A percentile compares a stretch with the other conserved stretches of the same genome.
Conservation (phyloP, 495 filamentous ascomycete species). For the Emericellopsis terricola region DNA sequence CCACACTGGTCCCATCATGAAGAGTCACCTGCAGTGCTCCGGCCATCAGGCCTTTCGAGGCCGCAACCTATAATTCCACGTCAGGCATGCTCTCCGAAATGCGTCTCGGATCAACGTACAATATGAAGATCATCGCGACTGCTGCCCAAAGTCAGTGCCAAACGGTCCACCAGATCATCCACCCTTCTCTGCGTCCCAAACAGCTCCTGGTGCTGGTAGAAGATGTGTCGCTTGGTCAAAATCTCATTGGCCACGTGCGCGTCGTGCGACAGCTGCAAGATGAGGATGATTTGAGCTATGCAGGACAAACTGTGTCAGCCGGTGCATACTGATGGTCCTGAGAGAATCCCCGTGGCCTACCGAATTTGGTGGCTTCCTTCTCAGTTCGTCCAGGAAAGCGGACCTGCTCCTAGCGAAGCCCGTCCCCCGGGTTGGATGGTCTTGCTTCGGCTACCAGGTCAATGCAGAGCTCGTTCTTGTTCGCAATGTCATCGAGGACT, state of each 20-base stretch:
- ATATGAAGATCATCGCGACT: slow-evolving; percentile 46
- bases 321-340: background rate
- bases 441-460: slow-evolving; percentile 7
- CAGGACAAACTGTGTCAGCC: background rate
- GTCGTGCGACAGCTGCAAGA: slow-evolving; percentile 1
- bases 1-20: slow-evolving; percentile 6
- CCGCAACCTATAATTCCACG: slow-evolving; percentile 32
- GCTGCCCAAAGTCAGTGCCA: slow-evolving; percentile 60
- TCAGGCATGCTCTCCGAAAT: background rate
- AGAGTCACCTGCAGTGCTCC: slow-evolving; percentile 26
- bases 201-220: slow-evolving; percentile 66
- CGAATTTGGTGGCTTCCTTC: slow-evolving; percentile 19
- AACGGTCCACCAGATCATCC: slow-evolving; percentile 62
- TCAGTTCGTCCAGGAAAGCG: slow-evolving; percentile 20
- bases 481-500: slow-evolving; percentile 27
- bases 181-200: slow-evolving; percentile 64
- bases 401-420: slow-evolving; percentile 5
- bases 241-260: slow-evolving; percentile 1
- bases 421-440: slow-evolving; percentile 5
- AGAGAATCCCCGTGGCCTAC: slow-evolving; percentile 12
- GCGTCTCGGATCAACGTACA: slow-evolving; percentile 17
- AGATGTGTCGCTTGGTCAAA: slow-evolving; percentile 51
- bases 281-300: slow-evolving; percentile 1
- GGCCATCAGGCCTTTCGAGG: slow-evolving; percentile 54
- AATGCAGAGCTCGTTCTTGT: slow-evolving; percentile 27